These are phyloP conservation scores for Buxus sempervirens DNA, from an alignment of 164 flowering plant genomes.

Conservation along the genomic window DNA sequence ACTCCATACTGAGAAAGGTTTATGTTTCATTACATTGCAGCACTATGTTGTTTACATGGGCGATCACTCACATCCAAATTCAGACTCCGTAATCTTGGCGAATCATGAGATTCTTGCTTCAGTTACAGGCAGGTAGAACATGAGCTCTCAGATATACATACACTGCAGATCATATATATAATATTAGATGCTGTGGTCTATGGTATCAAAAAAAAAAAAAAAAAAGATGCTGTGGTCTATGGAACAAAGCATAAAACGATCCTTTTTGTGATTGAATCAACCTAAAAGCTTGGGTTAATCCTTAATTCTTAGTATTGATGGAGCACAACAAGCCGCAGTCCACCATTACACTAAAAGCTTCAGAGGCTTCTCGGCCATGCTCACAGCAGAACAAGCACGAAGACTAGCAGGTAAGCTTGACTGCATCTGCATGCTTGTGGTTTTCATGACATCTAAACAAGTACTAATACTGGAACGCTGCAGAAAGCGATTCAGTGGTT, in stretches of 20 bases:
- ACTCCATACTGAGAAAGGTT: neutral
- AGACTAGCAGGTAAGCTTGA: slow-evolving; percentile 18
- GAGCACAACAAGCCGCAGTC: slow-evolving; percentile 17
- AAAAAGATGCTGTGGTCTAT: too few relatives aligned
- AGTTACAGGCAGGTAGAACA: slow-evolving; percentile 31
- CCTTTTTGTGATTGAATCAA: neutral
- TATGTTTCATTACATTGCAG: slow-evolving; percentile 18
- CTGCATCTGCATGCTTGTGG: neutral
- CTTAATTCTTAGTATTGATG: slow-evolving; percentile 11
- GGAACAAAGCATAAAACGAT: neutral
- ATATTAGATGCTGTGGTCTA: too few relatives aligned
- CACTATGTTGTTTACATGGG: slow-evolving; percentile 53
- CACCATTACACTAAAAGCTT: slow-evolving; percentile 44
- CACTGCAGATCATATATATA: too few relatives aligned
- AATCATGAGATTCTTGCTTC: slow-evolving; percentile 42
- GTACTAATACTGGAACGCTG: slow-evolving; percentile 2
- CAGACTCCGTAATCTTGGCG: slow-evolving; percentile 32
- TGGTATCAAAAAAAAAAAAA: too few relatives aligned
- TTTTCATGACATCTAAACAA: neutral
- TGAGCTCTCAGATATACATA: neutral
- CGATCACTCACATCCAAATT: slow-evolving; percentile 26
- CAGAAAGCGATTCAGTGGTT: slow-evolving; percentile 38
- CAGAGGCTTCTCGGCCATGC: slow-evolving; percentile 48
- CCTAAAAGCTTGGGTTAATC: neutral
- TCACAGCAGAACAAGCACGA: slow-evolving; percentile 34